phyloP scores from a whole-genome alignment of 1,139 yeast genomes.

The Lodderomyces parapsilosis region DNA sequence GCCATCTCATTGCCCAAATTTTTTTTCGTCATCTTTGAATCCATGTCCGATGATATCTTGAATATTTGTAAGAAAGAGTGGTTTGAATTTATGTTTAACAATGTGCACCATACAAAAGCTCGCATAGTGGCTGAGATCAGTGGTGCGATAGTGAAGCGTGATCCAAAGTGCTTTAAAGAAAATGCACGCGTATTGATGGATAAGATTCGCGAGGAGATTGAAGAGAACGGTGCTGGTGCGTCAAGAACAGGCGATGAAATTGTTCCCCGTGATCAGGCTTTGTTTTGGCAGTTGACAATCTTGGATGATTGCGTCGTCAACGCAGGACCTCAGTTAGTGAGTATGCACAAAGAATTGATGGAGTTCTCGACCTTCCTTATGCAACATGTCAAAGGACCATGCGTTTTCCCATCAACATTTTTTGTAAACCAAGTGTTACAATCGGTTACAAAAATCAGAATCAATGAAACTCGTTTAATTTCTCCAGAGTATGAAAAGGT shows the following conservation, averaged over 20 bases:
- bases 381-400: conserved; percentile 67
- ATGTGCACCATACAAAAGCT: conserved; percentile 64
- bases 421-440: conserved; percentile 67
- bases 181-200: conserved; percentile 47
- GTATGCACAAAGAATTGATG: conserved; percentile 44
- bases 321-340: conserved; percentile 53
- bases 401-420: conserved; percentile 44
- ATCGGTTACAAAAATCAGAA: conserved; percentile 59
- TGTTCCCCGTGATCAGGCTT: conserved; percentile 72
- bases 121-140: conserved; percentile 70
- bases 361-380: conserved; percentile 53
- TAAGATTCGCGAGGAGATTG: conserved; percentile 65
- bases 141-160: conserved; percentile 65
- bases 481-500: conserved; percentile 33
- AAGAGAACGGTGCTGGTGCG: conserved; percentile 83
- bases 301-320: conserved; percentile 73
- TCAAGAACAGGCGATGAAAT: conserved; percentile 68
- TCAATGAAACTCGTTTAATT: conserved; percentile 55
- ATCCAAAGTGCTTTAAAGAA: conserved; percentile 48
- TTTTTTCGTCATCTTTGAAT: conserved; percentile 64
- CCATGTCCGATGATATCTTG: conserved; percentile 67
- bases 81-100: conserved; percentile 55
- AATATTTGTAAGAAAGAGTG: conserved; percentile 50
- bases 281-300: conserved; percentile 72
- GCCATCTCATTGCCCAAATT: conserved; percentile 63